Base-by-base conservation (phyloP, 306 rosid genomes). In the Lupinus albus region DNA sequence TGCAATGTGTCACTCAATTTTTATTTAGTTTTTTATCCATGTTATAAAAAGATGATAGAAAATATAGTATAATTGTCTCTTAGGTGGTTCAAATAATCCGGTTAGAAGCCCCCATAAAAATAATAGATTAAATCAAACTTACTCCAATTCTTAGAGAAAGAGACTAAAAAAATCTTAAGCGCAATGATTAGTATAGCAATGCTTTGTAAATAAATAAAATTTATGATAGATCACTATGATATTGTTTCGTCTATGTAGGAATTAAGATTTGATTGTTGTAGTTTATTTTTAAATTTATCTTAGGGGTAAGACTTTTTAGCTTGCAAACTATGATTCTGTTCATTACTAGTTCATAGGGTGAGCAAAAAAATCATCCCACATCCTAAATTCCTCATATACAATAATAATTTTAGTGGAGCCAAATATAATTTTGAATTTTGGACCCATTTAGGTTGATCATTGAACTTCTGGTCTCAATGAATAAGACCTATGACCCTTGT, bases 1-100 rank as follows among this genome's bases (percentile, higher is more conserved):
- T 79, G 50, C 57, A 42, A 20, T 63, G 10, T 11, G 15, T 53
- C 61, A 46, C 21, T 71, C 55, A 13, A 0, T 30, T 30, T 14
- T 45, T n/a, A n/a, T 45, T 17, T 64, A 0, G 1, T 25, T 2
- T 25, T 25, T 25, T 25, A 20, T 25, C 4, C n/a, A n/a, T n/a
- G n/a, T n/a, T n/a, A n/a, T n/a, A n/a, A n/a, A n/a, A n/a, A n/a
- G n/a, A n/a, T n/a, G n/a, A n/a, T n/a, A n/a, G n/a, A n/a, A n/a
- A n/a, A n/a, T n/a, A n/a, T n/a, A n/a, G n/a, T n/a, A n/a, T n/a
- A n/a, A n/a, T n/a, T n/a, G n/a, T n/a, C n/a, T n/a, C n/a, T n/a
- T n/a, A n/a, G n/a, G n/a, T n/a, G n/a, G n/a, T n/a, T n/a, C n/a
- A n/a, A n/a, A n/a, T n/a, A n/a, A n/a, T n/a, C n/a, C n/a, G n/a